These are phyloP conservation scores for Aspergillus nidulans DNA, from an alignment of 495 filamentous ascomycete species.

Conservation along the genomic window DNA sequence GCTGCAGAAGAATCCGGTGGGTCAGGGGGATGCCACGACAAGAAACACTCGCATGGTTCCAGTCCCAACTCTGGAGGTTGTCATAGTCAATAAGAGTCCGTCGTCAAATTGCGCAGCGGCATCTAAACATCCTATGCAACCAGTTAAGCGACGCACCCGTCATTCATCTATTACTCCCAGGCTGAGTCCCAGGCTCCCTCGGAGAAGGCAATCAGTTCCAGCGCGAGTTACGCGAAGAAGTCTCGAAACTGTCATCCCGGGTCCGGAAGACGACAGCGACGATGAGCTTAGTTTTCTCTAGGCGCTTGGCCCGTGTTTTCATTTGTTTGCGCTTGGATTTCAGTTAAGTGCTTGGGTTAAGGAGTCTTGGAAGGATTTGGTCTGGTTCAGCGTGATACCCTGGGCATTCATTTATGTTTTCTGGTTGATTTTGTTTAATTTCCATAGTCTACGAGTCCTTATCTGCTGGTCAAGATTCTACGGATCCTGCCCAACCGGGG, in stretches of 20 bases:
- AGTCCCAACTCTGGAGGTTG: conserved; percentile 31
- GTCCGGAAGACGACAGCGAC: conserved; percentile 34
- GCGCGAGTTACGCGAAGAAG: neutral
- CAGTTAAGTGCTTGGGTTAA: conserved; percentile 11
- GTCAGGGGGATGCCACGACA: neutral
- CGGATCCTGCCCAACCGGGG: too few species aligned
- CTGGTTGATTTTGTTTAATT: neutral
- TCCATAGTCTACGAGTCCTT: too few species aligned
- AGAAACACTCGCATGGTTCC: neutral
- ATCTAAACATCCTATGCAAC: neutral
- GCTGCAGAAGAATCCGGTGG: conserved; percentile 2
- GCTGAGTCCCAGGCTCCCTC: neutral
- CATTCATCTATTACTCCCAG: neutral
- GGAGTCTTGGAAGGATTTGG: conserved; percentile 3
- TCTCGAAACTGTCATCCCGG: conserved; percentile 23
- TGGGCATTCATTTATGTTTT: neutral
- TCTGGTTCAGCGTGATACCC: conserved; percentile 11
- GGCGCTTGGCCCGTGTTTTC: conserved; percentile 4
- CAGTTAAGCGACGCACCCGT: conserved; percentile 8
- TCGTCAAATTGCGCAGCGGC: neutral
- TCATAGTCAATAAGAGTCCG: conserved; percentile 30
- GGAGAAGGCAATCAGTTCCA: conserved; percentile 3
- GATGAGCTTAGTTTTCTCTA: conserved; percentile 44
- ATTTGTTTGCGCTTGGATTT: neutral
- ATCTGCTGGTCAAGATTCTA: too few species aligned